phyloP scores from a whole-genome alignment of 2,329 filamentous ascomycete species.

The Talaromyces sp. region DNA sequence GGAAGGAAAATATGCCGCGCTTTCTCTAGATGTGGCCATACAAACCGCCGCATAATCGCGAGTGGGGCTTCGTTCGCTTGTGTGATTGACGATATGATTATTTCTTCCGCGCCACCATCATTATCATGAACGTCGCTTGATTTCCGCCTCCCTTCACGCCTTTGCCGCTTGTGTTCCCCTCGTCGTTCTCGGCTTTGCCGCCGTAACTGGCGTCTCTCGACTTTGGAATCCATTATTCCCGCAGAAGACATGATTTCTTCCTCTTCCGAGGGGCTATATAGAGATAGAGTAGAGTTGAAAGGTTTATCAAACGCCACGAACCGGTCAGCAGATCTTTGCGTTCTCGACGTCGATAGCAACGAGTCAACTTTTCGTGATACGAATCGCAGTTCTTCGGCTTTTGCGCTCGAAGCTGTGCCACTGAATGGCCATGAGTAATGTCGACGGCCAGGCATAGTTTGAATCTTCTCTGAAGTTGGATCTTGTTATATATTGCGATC shows the following conservation, averaged over 20 bases:
- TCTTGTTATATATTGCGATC: background rate
- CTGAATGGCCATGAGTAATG: slow-evolving; percentile 41
- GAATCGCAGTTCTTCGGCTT: slow-evolving; percentile 18
- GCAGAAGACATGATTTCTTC: slow-evolving; percentile 36
- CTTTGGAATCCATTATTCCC: slow-evolving; percentile 31
- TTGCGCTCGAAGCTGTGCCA: slow-evolving; percentile 26
- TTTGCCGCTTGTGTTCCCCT: background rate
- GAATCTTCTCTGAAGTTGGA: background rate
- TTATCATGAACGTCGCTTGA: no score
- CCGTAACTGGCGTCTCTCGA: background rate
- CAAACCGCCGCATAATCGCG: slow-evolving; percentile 28
- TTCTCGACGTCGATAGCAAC: background rate
- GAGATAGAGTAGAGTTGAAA: background rate
- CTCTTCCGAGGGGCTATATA: slow-evolving; percentile 16
- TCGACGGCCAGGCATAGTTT: slow-evolving; percentile 27
- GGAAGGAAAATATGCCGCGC: slow-evolving; percentile 30
- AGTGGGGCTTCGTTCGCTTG: slow-evolving; percentile 21
- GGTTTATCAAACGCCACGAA: background rate
- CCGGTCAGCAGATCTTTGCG: background rate
- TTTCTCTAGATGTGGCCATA: slow-evolving; percentile 34
- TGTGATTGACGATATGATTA: slow-evolving; percentile 23
- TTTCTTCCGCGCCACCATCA: background rate
- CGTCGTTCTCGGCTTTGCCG: background rate
- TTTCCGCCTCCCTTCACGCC: no score
- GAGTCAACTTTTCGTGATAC: background rate